These are phyloP conservation scores for Bryoglossum gracile DNA, from an alignment of 495 filamentous ascomycete genomes.

Conservation along the genomic window DNA sequence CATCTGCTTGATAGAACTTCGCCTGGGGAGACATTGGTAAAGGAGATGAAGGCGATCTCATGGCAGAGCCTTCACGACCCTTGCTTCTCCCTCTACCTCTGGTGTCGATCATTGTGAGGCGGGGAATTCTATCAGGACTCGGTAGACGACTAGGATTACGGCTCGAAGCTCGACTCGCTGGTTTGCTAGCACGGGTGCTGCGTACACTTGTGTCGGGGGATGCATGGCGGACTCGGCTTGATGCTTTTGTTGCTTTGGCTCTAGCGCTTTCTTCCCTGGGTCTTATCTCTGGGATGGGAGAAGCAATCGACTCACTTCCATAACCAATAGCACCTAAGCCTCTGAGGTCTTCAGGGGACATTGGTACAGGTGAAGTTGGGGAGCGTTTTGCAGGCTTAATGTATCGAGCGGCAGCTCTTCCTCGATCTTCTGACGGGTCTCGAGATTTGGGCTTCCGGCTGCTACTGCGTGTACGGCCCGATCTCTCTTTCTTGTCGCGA, in stretches of 20 bases:
- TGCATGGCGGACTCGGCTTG: conserved; percentile 20
- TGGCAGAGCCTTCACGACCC: conserved; percentile 45
- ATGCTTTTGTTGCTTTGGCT: conserved; percentile 16
- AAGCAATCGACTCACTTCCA: conserved; percentile 6
- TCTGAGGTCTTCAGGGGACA: conserved; percentile 77
- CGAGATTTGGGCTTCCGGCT: conserved; percentile 43
- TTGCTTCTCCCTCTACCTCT: conserved; percentile 41
- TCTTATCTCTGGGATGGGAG: background rate
- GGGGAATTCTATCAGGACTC: conserved; percentile 40
- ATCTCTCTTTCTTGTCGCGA: conserved; percentile 47
- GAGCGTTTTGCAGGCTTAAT: conserved; percentile 80
- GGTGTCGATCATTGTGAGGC: conserved; percentile 18
- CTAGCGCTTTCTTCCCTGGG: conserved; percentile 19
- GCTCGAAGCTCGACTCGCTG: conserved; percentile 33
- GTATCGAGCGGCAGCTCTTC: conserved; percentile 55
- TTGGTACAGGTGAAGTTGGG: conserved; percentile 82
- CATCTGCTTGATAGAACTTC: conserved; percentile 28
- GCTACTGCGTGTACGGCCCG: conserved; percentile 43
- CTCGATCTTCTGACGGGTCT: conserved; percentile 62
- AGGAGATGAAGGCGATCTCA: conserved; percentile 74
- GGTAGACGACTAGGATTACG: conserved; percentile 43
- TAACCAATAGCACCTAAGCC: conserved; percentile 20
- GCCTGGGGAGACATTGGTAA: conserved; percentile 54
- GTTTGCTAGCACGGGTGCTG: conserved; percentile 23
- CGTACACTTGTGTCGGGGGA: conserved; percentile 32